Base-by-base conservation (phyloP, 2,329 filamentous ascomycete genomes). In the Colletotrichum musicola region DNA sequence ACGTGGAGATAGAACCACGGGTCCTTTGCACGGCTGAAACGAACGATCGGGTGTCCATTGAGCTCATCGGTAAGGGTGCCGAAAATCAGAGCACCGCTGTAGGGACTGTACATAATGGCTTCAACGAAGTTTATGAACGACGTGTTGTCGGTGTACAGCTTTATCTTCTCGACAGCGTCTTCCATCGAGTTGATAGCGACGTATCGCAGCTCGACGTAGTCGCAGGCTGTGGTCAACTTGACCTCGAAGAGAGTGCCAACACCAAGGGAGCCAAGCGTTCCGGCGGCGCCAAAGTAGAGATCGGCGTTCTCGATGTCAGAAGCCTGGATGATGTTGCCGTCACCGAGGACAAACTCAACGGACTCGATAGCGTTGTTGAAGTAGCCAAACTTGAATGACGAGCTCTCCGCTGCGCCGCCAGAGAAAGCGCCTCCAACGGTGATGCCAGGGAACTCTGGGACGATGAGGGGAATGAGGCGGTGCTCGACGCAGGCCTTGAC, bases 371-470 rank as follows among this genome's bases (percentile, higher is more conserved):
- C 91, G 13, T 85, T 78, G 61, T 92, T 89, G 74, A 93, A 93
- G 69, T 90, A 87, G 0, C 91, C 90, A 73, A 90, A 84, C 13
- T 84, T 85, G 75, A 91, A 93, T 0, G 88, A 90, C 68, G 85
- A 89, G 75, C 89, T 92, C 75, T 93, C 90, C 2, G 89, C 90
- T 0, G 87, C 86, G 0, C 89, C 91, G 1, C 90, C 90, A 0
- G 88, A 84, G 74, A 90, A 92, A 0, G 88, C 89, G 3, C 90
- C 90, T 14, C 90, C 90, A 0, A 86, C 87, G 0, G 90, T 93
- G 70, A 92, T 93, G 0, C 89, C 89, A 0, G 90, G 90, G 57
- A 93, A 90, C 73, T 93, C 90, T 87, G 92, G 92, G 4, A 93
- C 89, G 0, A 93, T 89, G 0, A 85, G 86, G 1, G 86, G 90